Base-by-base conservation (phyloP, 768 basidiomycete genomes). In the Rhodosporidiobolus sp. region DNA sequence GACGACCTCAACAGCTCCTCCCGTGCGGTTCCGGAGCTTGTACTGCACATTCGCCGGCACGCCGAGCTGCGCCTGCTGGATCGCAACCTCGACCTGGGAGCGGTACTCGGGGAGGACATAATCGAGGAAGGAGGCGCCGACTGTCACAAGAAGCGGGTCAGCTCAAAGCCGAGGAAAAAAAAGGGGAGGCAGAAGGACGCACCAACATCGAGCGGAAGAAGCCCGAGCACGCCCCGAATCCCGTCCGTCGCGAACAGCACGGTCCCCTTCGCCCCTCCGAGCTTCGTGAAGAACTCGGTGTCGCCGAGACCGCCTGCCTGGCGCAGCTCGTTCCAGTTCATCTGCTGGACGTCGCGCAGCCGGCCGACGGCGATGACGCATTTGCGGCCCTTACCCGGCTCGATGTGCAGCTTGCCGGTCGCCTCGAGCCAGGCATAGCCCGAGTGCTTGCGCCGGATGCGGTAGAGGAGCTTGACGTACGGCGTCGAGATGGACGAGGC, bases 391-490 rank as follows among this genome's bases (percentile, higher is more conserved):
- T 79, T 79, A 52, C 74, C 74, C 30, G 74, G 74, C 82, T 99
- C 95, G 67, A 91, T 69, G 78, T 95, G 90, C 53, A 98, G 84
- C 50, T 92, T 85, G 8, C 95, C 95, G 24, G 89, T 85, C 65
- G 88, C 89, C 79, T 97, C 93, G 26, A 98, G 84, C 95, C 95
- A 99, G 28, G 93, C 85, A 81, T 89, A 94, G 8, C 84, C 83
- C 61, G 76, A 86, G 55, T 81, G 77, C 79, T 90, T 92, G 14
- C 89, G 86, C 48, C 85, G 84, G 20, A 91, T 90, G 4, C 95
- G 85, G 83, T 92, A 97, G 55, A 96, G 86, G 17, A 97, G 83
- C 79, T 92, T 89, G 56, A 96, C 91, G 1, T 85, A 83, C 14
- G 75, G 67, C 56, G 70, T 68, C 9, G 66, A 43, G 32, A 66